phyloP scores from a whole-genome alignment of 345 rosid species.

The Alliaria petiolata region DNA sequence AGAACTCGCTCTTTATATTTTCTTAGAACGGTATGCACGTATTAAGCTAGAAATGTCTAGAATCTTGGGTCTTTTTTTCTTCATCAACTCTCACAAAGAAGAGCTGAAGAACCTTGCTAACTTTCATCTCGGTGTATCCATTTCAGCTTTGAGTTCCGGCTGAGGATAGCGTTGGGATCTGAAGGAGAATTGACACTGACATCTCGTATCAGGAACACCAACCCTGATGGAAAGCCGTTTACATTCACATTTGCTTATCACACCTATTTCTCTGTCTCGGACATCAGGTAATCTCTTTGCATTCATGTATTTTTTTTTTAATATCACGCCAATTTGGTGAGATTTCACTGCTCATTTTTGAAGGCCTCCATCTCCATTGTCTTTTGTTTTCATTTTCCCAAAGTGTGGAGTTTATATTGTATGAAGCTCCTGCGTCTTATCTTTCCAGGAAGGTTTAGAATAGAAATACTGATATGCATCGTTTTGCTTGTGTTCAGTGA shows the following conservation, averaged over 20 bases:
- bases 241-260: constrained; percentile 94
- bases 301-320: background rate
- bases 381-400: background rate
- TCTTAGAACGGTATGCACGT: background rate
- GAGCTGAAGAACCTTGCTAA: constrained; percentile 9
- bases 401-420: background rate
- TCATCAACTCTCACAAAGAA: background rate
- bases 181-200: constrained; percentile 83
- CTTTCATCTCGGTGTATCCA: background rate
- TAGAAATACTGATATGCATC: background rate
- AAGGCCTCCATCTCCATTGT: background rate
- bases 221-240: constrained; percentile 80
- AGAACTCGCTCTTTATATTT: background rate
- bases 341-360: background rate
- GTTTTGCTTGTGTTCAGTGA: constrained; percentile 55
- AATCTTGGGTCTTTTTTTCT: background rate
- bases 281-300: constrained; percentile 63
- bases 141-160: constrained; percentile 77
- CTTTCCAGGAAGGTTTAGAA: background rate
- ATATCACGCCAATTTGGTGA: background rate
- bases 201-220: constrained; percentile 83
- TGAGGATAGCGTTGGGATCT: constrained; percentile 77
- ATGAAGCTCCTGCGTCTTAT: background rate
- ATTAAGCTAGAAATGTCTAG: background rate
- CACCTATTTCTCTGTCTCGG: constrained; percentile 92